These are phyloP conservation scores for Xylaria sp. DNA, from an alignment of 2,329 filamentous ascomycete genomes.

Conservation along the genomic window DNA sequence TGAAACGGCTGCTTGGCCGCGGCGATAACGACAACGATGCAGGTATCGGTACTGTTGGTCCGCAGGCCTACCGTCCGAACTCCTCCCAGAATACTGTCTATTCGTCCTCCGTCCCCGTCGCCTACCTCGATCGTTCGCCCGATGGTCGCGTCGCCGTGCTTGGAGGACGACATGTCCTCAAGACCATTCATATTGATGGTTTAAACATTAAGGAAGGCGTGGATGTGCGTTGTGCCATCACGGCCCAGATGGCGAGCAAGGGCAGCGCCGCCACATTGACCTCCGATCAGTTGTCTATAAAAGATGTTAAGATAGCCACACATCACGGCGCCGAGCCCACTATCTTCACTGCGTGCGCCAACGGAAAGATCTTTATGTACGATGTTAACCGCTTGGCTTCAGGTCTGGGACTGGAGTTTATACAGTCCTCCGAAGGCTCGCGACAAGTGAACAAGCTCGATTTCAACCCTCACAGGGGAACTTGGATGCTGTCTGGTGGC, in stretches of 20 bases:
- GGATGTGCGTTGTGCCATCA: slow-evolving; percentile 54
- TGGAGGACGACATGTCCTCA: slow-evolving; percentile 56
- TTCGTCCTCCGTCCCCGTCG: slow-evolving; percentile 47
- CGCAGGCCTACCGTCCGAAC: slow-evolving; percentile 45
- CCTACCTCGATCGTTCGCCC: slow-evolving; percentile 53
- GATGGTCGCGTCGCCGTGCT: slow-evolving; percentile 53
- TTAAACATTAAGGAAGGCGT: slow-evolving; percentile 50
- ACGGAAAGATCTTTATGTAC: slow-evolving; percentile 61
- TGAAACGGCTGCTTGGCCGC: slow-evolving; percentile 57
- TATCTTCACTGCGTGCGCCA: slow-evolving; percentile 59
- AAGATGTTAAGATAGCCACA: slow-evolving; percentile 54
- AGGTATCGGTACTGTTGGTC: slow-evolving; percentile 39
- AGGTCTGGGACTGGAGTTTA: slow-evolving; percentile 46
- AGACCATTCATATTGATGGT: slow-evolving; percentile 53
- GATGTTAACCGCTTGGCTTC: slow-evolving; percentile 49
- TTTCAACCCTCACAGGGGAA: slow-evolving; percentile 55
- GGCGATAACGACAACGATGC: slow-evolving; percentile 43
- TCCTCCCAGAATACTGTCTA: slow-evolving; percentile 53
- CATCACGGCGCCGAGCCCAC: slow-evolving; percentile 42
- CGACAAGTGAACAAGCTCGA: slow-evolving; percentile 60
- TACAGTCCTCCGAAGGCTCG: slow-evolving; percentile 56
- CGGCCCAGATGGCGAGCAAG: slow-evolving; percentile 43
- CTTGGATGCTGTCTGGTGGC: slow-evolving; percentile 56
- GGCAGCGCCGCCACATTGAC: slow-evolving; percentile 36
- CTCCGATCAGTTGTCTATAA: slow-evolving; percentile 57